Evolutionary conservation across 495 filamentous ascomycete species (phyloP).

Genomic region (Podospora sp.): DNA sequence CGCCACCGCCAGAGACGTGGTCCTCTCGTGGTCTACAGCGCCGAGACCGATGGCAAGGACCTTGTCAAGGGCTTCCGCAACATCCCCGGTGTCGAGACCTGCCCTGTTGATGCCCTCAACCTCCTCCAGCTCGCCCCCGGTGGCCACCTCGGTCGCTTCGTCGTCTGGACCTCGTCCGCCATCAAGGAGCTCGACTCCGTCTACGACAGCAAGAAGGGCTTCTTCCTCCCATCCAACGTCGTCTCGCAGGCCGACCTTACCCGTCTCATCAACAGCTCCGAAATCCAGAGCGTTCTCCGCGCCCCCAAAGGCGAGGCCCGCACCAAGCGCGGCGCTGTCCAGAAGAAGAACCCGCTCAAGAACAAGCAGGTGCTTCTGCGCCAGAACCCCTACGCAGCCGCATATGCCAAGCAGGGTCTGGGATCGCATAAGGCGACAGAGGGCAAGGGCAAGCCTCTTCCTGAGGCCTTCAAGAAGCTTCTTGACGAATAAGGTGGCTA

Average conservation of each 20-base stretch:
- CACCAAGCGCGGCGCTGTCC: constrained; percentile 86
- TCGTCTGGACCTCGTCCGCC: constrained; percentile 96
- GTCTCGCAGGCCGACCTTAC: constrained; percentile 89
- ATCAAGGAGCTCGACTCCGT: constrained; percentile 94
- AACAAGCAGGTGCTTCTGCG: constrained; percentile 97
- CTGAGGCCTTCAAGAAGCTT: constrained; percentile 42
- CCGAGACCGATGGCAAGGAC: constrained; percentile 88
- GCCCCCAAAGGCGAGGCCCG: constrained; percentile 84
- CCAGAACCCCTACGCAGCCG: constrained; percentile 93
- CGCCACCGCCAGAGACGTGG: constrained; percentile 96
- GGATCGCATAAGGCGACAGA: constrained; percentile 44
- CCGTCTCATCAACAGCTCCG: constrained; percentile 97
- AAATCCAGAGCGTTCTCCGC: constrained; percentile 91
- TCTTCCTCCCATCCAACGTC: constrained; percentile 85
- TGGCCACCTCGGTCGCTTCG: constrained; percentile 98
- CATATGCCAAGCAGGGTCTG: constrained; percentile 72
- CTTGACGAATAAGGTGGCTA: constrained; percentile 43
- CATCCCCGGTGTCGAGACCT: constrained; percentile 97
- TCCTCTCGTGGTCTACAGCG: constrained; percentile 94
- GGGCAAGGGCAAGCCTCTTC: constrained; percentile 40
- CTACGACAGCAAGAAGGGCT: constrained; percentile 99
- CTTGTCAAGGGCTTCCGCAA: constrained; percentile 94
- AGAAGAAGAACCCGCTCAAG: constrained; percentile 99
- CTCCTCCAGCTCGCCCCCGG: constrained; percentile 98
- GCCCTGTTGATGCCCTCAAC: constrained; percentile 91